phyloP scores from a whole-genome alignment of 495 filamentous ascomycete genomes.

The Penicillium angulare region DNA sequence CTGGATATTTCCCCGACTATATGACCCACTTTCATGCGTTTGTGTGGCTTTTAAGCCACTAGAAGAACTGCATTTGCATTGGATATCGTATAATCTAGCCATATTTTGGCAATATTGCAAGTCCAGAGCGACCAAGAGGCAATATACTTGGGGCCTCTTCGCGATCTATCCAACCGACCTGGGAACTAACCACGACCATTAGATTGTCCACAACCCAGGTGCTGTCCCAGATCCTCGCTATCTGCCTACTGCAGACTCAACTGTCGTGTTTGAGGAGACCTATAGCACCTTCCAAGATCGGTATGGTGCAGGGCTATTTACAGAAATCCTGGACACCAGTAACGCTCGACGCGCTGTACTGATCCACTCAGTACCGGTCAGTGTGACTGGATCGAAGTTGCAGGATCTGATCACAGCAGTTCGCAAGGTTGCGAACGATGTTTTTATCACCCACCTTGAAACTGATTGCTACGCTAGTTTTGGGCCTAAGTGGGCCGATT shows the following conservation, averaged over 20 bases:
- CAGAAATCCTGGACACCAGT: constrained; percentile 31
- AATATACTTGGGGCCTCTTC: too few species aligned
- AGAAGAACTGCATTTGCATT: too few species aligned
- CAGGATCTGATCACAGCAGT: constrained; percentile 35
- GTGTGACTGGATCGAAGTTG: constrained; percentile 28
- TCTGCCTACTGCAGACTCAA: constrained; percentile 39
- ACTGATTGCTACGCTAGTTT: constrained; percentile 48
- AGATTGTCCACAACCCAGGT: constrained; percentile 53
- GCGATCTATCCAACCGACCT: too few species aligned
- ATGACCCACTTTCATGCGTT: too few species aligned
- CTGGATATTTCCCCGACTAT: too few species aligned
- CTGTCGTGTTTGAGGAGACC: constrained; percentile 47
- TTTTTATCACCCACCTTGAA: constrained; percentile 45
- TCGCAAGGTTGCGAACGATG: constrained; percentile 36
- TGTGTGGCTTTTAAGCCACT: too few species aligned
- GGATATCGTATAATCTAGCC: neutral
- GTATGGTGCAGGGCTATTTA: constrained; percentile 31
- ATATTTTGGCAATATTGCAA: too few species aligned
- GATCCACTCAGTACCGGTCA: constrained; percentile 43
- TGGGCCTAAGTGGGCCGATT: constrained; percentile 39
- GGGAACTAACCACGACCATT: neutral
- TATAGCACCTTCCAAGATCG: constrained; percentile 43
- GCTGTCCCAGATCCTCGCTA: constrained; percentile 45
- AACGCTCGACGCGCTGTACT: constrained; percentile 37
- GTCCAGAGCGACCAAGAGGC: too few species aligned